Base-by-base conservation (phyloP, 176 grass and related monocot genomes). In the Musa acuminata region DNA sequence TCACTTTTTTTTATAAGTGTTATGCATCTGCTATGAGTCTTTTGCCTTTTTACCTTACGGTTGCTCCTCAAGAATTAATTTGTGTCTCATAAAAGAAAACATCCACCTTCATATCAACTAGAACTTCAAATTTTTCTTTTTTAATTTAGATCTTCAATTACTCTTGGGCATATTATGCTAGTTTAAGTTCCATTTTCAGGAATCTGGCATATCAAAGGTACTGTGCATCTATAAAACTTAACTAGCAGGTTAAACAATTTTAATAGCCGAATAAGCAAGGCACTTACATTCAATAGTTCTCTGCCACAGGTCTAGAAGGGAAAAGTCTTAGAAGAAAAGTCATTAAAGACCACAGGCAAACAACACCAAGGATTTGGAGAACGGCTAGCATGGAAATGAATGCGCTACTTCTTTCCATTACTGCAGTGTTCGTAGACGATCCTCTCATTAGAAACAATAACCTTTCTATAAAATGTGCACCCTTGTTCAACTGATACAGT, bases 401-500 rank as follows among this genome's bases (percentile, higher is more conserved):
- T 13, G 74, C 64, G 22, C 16, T 70, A 52, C 74, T 55, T 64
- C 55, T 64, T 72, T 80, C 78, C 78, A 80, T 80, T 70, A 79
- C 26, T 65, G 57, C 69, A 13, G 69, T 49, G 3, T n/a, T 76
- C 4, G 9, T 35, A 9, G 81, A 70, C 7, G 81, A 53, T 35
- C 50, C 75, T 72, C 50, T 72, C 74, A 78, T 64, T 8, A 75
- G 72, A 55, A 66, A 78, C 75, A 83, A 64, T 53, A 83, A 72
- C 62, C 67, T 78, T 77, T 83, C 81, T 27, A 83, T 54, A 65
- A 83, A 83, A 52, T 83, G 81, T 66, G 81, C 74, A 23, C 81
- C 75, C 77, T 78, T 83, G 43, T 83, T 83, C 71, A 83, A 65
- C 75, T 83, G 81, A 77, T 78, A 83, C 49, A 83, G 57, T 64